Evolutionary conservation across 1,284 basidiomycete species (phyloP), one percentile per base, ranked within the genome.

Genomic region (Sanghuangporus weigelae): DNA sequence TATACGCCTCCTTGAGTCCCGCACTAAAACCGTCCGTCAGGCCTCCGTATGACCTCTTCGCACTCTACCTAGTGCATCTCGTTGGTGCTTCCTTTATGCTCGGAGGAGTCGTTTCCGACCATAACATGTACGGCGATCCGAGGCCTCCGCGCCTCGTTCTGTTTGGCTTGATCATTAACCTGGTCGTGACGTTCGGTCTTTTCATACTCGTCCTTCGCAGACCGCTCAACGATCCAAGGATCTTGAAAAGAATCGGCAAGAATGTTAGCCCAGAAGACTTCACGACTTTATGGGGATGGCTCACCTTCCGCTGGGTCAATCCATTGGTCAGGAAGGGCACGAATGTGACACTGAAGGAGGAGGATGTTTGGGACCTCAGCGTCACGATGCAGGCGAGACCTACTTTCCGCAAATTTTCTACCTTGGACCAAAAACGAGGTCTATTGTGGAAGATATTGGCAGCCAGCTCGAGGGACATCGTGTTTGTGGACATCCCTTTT

Each of bases 241-340:
- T 72, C 12, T 74, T 86, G 3, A 77, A 81, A 46, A 74, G 73
- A 53, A 76, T 16, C 65, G 84, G 84, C 7, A 69, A 74, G 60
- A 72, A 79, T n/a, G 70, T 87, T 48, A 78, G 82, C 0, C 84
- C 84, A 0, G 93, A 96, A 72, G 92, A 95, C 70, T 86, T 87
- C 67, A 89, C 89, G 3, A 81, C 85, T 0, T 78, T 95, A 0
- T 87, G 82, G 75, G 81, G 84, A 6, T 94, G 92, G 89, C 75
- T 90, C n/a, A 86, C 88, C 0, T 95, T 95, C 75, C 75, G 71
- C 35, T 95, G 93, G 93, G 79, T 95, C 53, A 80, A 82, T 64
- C 84, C 86, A 0, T 78, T 94, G 26, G 81, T 95, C 38, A 35
- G 23, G 38, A 68, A 84, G 74, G 90, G 90, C 12, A 80, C 82